phyloP scores from a whole-genome alignment of 306 rosid species.

The cucumber (Cucumis sativus) region DNA sequence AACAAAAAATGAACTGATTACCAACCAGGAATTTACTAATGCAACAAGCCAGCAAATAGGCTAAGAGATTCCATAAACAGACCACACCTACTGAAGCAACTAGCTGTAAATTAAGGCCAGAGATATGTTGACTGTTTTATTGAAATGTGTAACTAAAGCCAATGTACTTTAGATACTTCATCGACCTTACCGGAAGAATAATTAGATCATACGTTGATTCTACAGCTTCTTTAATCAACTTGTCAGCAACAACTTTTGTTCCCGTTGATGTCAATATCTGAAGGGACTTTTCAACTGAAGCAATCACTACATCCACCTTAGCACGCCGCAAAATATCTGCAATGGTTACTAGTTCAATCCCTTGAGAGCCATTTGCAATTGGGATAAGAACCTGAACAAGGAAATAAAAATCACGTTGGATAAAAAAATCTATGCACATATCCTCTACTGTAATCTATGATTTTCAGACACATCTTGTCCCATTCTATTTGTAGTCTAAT shows the following conservation, averaged over 20 bases:
- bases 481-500: neutral
- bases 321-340: slow-evolving; percentile 79
- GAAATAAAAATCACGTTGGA: neutral
- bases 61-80: neutral
- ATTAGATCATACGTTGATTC: slow-evolving; percentile 62
- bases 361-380: slow-evolving; percentile 86
- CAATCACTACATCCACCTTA: slow-evolving; percentile 74
- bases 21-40: neutral
- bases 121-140: neutral
- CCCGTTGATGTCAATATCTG: slow-evolving; percentile 55
- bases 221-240: slow-evolving; percentile 49
- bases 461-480: neutral
- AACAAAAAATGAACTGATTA: no score
- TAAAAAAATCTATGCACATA: neutral
- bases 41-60: neutral
- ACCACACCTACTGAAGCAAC: neutral
- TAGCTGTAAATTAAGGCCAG: neutral
- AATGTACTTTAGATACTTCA: neutral
- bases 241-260: slow-evolving; percentile 76
- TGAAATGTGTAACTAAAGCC: neutral
- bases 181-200: slow-evolving; percentile 69
- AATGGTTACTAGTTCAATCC: slow-evolving; percentile 69
- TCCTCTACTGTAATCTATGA: neutral
- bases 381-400: slow-evolving; percentile 67
- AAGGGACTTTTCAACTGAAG: slow-evolving; percentile 61